Evolutionary conservation across 2,329 filamentous ascomycete genomes (phyloP), one percentile per base, ranked within the genome.

Genomic region (Fusarium luffae): DNA sequence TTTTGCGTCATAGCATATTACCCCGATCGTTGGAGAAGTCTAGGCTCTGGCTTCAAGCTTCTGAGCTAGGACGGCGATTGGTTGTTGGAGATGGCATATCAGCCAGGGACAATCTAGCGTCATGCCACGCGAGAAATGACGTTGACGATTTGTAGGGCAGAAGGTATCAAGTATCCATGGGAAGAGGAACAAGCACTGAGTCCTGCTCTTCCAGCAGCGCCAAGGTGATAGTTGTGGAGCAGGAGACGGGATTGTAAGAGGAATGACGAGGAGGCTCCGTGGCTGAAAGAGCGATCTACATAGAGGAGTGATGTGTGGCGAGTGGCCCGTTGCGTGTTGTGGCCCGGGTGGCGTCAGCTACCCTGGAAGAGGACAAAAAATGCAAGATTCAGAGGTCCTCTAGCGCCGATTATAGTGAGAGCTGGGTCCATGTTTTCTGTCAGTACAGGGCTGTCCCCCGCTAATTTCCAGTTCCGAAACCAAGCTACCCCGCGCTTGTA

Each of bases 1-100:
- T 68, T 54, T 27, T 69, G 60, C 74, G 74, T 75, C 74, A 75
- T 75, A 69, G 74, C 66, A 55, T 62, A 37, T 50, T 61, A 54
- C 50, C 43, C 43, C 48, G 32, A 71, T 57, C 43, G 52, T 51
- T 30, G 54, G 16, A 66, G 40, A 68, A 64, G 50, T 67, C 42
- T 43, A 66, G 47, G 23, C 18, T 42, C 32, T 21, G 23, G 23
- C 49, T 52, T 52, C 49, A 42, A 52, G 34, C 49, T 60, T 44
- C 59, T 65, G 57, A 46, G 37, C 59, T 54, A 59, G 57, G 43
- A 40, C 9, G 54, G 34, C 56, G 32, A 70, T 66, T 70, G 50
- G 57, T 52, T 41, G 63, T 64, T 59, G 66, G 30, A 50, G 43
- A 49, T 60, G 40, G 43, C 40, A 40, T 40, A 42, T 34, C 41